Evolutionary conservation across 768 basidiomycete genomes (phyloP), one percentile per base, ranked within the genome.

Genomic region (Termitomyces sp.): DNA sequence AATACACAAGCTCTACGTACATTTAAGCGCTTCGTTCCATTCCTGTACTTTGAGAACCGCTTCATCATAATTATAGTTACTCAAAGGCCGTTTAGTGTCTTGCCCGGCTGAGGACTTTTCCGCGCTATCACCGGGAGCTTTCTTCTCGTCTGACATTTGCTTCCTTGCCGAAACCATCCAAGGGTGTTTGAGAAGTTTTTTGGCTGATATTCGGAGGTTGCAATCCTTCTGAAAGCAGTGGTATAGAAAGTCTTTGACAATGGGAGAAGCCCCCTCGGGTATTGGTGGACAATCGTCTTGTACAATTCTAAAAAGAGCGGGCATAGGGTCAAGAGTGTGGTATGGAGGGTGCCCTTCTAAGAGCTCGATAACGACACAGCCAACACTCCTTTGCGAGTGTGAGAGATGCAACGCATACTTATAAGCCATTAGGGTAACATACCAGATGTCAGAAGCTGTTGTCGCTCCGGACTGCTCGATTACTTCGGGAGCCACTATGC

Each of bases 171-270:
- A 81, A 13, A 87, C 75, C 94, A 99, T 98, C 97, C 97, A 99
- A 24, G 94, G 92, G 67, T 99, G 97, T 65, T 81, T 80, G 22
- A 97, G 75, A 20, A 99, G 77, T 73, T 98, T 98, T 73, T 90
- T 90, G 6, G 96, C 97, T 0, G 91, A 89, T 64, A 98, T 88
- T 22, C 97, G 88, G 30, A 99, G 79, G 72, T 98, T 96, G 61
- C 86, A 86, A 67, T 98, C 96, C 72, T 98, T 98, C 77, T 98
- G 96, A 72, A 99, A 99, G 67, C 97, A 98, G 59, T 97, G 94
- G 65, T 92, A 90, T 14, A 98, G 78, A 66, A 99, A 99, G 71
- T 98, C 94, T 65, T 96, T 92, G 61, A 97, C 95, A 59, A 95
- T 90, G 0, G 94, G 92, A 9, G 92, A 94, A 1, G 93, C 92